A percentile compares a stretch with the other conserved stretches of the same genome.
phyloP scores from a whole-genome alignment of 257 asterid genomes.

The Craterostigma plantagineum region DNA sequence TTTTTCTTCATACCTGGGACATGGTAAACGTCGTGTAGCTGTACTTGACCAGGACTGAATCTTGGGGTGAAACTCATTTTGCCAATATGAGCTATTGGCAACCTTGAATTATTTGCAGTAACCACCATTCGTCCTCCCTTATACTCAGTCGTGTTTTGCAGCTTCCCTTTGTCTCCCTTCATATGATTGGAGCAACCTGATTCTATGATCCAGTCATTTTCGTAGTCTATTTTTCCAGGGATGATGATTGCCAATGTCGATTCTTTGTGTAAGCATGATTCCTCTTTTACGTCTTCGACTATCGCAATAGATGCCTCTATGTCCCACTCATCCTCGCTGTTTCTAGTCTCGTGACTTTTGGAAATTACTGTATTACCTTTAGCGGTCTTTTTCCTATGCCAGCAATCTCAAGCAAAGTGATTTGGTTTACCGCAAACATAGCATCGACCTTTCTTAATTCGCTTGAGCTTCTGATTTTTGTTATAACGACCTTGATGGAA shows the following conservation, averaged over 20 bases:
- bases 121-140: conserved; percentile 8
- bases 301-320: conserved; percentile 3
- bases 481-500: conserved; percentile 3
- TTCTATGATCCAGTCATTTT: conserved; percentile 8
- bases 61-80: neutral
- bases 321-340: conserved; percentile 10
- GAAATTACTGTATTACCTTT: conserved; percentile 6
- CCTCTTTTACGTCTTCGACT: too few species aligned
- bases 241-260: too few species aligned
- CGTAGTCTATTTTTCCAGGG: too few species aligned
- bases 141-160: conserved; percentile 1
- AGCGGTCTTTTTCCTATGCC: conserved; percentile 1
- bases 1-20: conserved; percentile 13
- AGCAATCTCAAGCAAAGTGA: neutral
- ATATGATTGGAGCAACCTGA: conserved; percentile 10
- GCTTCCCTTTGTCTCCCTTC: conserved; percentile 4
- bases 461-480: too few species aligned
- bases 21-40: conserved; percentile 9
- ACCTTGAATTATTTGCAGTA: conserved; percentile 4
- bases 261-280: too few species aligned
- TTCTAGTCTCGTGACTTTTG: neutral
- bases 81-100: conserved; percentile 6
- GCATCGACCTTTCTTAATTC: too few species aligned
- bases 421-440: too few species aligned
- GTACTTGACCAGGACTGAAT: neutral